Evolutionary conservation across 371 early-diverging fungal species (phyloP), one percentile per base, ranked within the genome.

Genomic region (Mortierella sp.): DNA sequence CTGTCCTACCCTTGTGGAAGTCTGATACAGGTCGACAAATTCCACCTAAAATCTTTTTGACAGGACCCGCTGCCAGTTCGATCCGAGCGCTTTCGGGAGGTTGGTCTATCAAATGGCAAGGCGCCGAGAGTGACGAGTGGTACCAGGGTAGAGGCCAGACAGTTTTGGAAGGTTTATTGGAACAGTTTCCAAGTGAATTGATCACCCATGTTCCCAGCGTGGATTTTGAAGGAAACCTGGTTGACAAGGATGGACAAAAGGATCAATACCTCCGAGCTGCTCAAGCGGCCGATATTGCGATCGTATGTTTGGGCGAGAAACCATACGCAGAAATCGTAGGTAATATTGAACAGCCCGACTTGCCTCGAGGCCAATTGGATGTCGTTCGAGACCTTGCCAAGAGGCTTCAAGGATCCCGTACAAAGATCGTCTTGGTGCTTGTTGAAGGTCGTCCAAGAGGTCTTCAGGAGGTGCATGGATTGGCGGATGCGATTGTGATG

Each of bases 61-160:
- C 87, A 2, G 89, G 88, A 2, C 88, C 89, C 1, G 84, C 85
- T 2, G 84, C 80, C 7, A 60, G 86, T 47, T 79, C 81, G 9
- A 62, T 87, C 14, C 61, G 81, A 44, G 85, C 85, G 15, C 68
- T 88, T 12, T 82, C 83, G 23, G 90, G 90, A 9, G 87, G 88
- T 0, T 90, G 89, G 89, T 85, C 85, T 4, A 84, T 90, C 65
- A 81, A 86, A 23, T 88, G 89, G 89, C 87, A 87, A 75, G 90
- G 89, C 0, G 67, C 82, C 1, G 69, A 72, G 16, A 66, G 59
- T 16, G 86, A 89, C 46, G 81, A 72, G 0, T 85, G 85, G 76
- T 89, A 84, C 56, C 85, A 89, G 53, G 68, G 63, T 19, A 74
- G 82, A 4, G 88, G 88, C 26, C 81, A 81, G 26, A 83, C 84